phyloP scores from a whole-genome alignment of 306 rosid genomes.

The Ormosia semicastrata region DNA sequence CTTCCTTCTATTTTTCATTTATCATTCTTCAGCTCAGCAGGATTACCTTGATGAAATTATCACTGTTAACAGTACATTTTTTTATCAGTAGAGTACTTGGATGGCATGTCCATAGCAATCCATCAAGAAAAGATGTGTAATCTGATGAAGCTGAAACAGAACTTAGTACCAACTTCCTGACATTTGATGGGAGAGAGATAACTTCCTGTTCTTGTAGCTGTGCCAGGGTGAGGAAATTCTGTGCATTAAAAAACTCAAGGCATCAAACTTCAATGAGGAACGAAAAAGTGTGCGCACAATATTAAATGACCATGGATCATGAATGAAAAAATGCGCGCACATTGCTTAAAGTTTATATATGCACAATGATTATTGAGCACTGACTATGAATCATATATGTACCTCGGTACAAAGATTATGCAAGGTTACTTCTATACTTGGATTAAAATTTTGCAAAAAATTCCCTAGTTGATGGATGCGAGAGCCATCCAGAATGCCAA shows the following conservation, averaged over 20 bases:
- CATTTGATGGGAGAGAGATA: background rate
- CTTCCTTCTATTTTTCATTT: background rate
- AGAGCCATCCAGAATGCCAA: background rate
- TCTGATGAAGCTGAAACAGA: background rate
- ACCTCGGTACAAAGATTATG: background rate
- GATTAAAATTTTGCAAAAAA: background rate
- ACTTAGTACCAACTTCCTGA: background rate
- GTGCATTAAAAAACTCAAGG: background rate
- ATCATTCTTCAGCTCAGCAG: background rate
- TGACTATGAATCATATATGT: background rate
- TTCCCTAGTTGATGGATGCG: background rate
- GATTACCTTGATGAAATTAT: background rate
- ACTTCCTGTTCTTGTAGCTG: background rate
- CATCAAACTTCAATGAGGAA: background rate
- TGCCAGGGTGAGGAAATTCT: background rate
- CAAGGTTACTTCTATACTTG: background rate
- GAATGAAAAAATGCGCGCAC: background rate
- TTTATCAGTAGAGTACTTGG: background rate
- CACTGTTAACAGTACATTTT: background rate
- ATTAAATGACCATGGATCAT: background rate
- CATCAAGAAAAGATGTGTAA: background rate
- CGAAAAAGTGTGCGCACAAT: background rate
- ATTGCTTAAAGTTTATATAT: background rate
- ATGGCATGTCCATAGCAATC: conserved; percentile 25
- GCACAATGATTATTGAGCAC: background rate